Evolutionary conservation across 2,329 filamentous ascomycete genomes (phyloP).

Genomic region (Rhinocladiella similis): DNA sequence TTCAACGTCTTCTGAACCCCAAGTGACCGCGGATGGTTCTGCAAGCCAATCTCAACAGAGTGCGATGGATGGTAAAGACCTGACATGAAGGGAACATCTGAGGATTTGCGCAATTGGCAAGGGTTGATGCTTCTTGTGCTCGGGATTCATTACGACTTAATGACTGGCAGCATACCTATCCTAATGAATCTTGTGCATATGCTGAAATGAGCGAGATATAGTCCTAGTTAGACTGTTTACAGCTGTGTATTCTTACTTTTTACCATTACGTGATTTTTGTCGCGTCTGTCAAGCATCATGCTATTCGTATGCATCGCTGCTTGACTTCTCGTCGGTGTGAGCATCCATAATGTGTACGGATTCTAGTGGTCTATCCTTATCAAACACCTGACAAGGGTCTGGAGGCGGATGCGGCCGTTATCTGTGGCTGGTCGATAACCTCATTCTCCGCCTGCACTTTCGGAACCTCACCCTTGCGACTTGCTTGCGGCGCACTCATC

Average conservation of each 20-base stretch:
- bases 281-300: not conserved
- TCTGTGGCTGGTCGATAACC: not conserved
- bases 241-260: slow-evolving; percentile 4
- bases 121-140: not conserved
- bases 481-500: not conserved
- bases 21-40: not conserved
- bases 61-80: slow-evolving; percentile 7
- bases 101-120: not conserved
- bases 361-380: not conserved
- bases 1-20: not conserved
- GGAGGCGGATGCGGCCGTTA: not conserved
- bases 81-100: slow-evolving; percentile 3
- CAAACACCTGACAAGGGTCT: not conserved
- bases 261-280: too few species aligned
- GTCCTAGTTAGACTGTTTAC: slow-evolving; percentile 1
- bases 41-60: not conserved
- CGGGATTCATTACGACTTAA: not conserved
- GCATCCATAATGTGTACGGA: not conserved
- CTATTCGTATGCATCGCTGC: not conserved
- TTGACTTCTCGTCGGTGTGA: too few species aligned
- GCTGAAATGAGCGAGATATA: slow-evolving; percentile 1
- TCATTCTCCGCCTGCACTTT: not conserved
- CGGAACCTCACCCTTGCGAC: not conserved
- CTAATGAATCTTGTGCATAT: not conserved
- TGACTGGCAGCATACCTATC: not conserved